These are phyloP conservation scores for Cucumis sativus DNA, from an alignment of 306 rosid species.

Conservation along the genomic window Cucumber_9930_V3 NC_026656.2:1090001-1090500, in stretches of 20 bases:
- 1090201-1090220: background rate
- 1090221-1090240: background rate
- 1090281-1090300: background rate
- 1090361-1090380: background rate
- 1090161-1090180: background rate
- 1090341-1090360: background rate
- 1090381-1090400: background rate
- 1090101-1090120: too few species aligned
- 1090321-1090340: background rate
- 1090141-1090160: too few species aligned
- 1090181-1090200: background rate
- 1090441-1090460: background rate
- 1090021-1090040: too few species aligned
- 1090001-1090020: too few species aligned
- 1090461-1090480: background rate
- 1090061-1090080: too few species aligned
- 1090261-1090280: background rate
- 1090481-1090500: background rate
- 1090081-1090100: too few species aligned
- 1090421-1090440: background rate
- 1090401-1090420: background rate
- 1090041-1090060: too few species aligned
- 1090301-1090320: background rate
- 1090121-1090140: too few species aligned
- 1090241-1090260: background rate